Evolutionary conservation across 1,139 yeast species (phyloP).

Genomic region (Hemisphaericaspora subhashii): DNA sequence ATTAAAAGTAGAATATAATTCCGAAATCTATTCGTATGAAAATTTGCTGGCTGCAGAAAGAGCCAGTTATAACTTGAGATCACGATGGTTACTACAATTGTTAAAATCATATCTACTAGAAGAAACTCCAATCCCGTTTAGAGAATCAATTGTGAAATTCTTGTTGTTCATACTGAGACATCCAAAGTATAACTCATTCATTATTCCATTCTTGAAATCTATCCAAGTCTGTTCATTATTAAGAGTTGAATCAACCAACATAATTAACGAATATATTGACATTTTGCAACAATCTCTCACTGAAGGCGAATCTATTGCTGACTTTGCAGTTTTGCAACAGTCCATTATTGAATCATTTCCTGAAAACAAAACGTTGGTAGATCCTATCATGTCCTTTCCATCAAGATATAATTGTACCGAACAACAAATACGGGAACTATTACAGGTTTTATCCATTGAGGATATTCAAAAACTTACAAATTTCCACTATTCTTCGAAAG

Average conservation of each 20-base stretch:
- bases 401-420: constrained; percentile 2
- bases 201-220: background rate
- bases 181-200: background rate
- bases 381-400: background rate
- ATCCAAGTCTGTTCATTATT: constrained; percentile 1
- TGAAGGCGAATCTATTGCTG: background rate
- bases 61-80: constrained; percentile 3
- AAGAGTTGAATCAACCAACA: background rate
- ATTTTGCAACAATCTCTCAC: background rate
- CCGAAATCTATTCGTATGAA: background rate
- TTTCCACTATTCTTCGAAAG: background rate
- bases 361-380: background rate
- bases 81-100: constrained; percentile 4
- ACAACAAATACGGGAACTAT: constrained; percentile 1
- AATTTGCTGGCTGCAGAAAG: background rate
- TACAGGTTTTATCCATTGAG: constrained; percentile 1
- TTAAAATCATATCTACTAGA: background rate
- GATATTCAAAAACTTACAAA: constrained; percentile 3
- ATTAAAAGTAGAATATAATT: background rate
- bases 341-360: background rate
- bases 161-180: background rate
- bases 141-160: constrained; percentile 2
- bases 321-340: constrained; percentile 3
- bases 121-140: background rate
- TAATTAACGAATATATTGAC: background rate